These are phyloP conservation scores for Pythium apleroticum DNA, from an alignment of 352 stramenopile species.

Conservation along the genomic window DNA sequence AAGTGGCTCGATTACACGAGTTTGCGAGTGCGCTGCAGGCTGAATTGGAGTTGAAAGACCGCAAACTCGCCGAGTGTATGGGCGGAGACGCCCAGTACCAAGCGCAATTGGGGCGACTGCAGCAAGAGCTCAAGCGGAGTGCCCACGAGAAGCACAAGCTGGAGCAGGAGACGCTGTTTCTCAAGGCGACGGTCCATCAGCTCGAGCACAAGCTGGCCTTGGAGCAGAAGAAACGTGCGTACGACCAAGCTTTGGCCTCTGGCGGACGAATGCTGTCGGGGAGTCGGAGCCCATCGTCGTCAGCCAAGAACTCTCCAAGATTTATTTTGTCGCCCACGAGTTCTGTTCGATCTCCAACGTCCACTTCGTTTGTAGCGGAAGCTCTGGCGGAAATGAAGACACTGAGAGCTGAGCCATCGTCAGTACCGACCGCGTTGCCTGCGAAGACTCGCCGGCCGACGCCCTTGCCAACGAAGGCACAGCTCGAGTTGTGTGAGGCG, in stretches of 20 bases:
- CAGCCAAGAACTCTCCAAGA: not conserved
- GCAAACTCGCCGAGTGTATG: slow-evolving; percentile 32
- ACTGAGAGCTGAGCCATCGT: not conserved
- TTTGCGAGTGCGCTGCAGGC: slow-evolving; percentile 30
- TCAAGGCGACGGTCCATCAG: slow-evolving; percentile 37
- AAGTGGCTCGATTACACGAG: slow-evolving; percentile 38
- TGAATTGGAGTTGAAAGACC: slow-evolving; percentile 32
- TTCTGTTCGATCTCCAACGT: not conserved
- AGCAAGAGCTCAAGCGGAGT: slow-evolving; percentile 40
- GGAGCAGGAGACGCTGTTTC: slow-evolving; percentile 45
- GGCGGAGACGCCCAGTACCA: slow-evolving; percentile 34
- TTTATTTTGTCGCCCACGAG: not conserved
- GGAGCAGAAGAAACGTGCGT: slow-evolving; percentile 56
- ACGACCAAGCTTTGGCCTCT: slow-evolving; percentile 38
- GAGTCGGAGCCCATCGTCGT: not conserved
- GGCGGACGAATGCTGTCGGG: not conserved
- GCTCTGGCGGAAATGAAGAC: slow-evolving; percentile 17
- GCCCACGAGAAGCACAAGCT: slow-evolving; percentile 46
- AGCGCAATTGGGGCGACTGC: slow-evolving; percentile 36
- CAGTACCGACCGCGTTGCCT: not conserved
- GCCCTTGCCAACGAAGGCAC: not conserved
- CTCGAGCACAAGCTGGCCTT: slow-evolving; percentile 44
- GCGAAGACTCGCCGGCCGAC: slow-evolving; percentile 3
- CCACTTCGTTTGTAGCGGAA: slow-evolving; percentile 9
- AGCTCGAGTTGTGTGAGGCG: not conserved